Base-by-base conservation (phyloP, 2,329 filamentous ascomycete genomes). In the Venturia pyrina region DNA sequence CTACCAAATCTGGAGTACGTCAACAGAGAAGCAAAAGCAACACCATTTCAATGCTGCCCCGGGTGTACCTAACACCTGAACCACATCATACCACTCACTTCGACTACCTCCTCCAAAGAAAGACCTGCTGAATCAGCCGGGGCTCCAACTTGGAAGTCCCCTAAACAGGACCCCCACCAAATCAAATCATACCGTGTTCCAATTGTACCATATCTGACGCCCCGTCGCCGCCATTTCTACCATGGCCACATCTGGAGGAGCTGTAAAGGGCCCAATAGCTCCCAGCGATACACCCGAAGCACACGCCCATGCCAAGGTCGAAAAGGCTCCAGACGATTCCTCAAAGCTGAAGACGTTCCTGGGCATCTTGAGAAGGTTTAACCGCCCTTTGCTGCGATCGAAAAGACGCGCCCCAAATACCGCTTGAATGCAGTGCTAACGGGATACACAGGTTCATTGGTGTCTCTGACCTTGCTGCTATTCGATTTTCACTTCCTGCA, bases 401-500 rank as follows among this genome's bases (percentile, higher is more conserved):
- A 59, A 41, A n/a, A n/a, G 41, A n/a, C 24, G 44, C 24, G 50
- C 40, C 56, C 46, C 41, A 40, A 65, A 24, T 24, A 44, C 57
- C 64, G 32, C 15, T 13, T 34, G 44, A 37, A 17, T 50, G 17
- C 24, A 37, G 28, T 32, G 53, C 53, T 59, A 19, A 59, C 28
- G 5, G 15, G 13, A 59, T 37, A 44, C 28, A n/a, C 43, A 96
- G 93, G 76, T 98, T 98, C 78, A 92, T 98, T 72, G 95, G 95
- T 71, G 95, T 99, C 66, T 83, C 93, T 70, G 95, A 99, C 78
- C 95, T 99, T 73, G 95, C 95, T 66, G 87, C 92, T 66, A 93
- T 98, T 68, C 90, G 95, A 71, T 99, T 99, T 80, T 98, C 93
- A 19, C 84, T 99, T 63, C 95, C 95, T 28, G 92, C 95, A 63